Conservation (phyloP, 345 rosid genomes). For the Arabidopsis arenosa region DNA sequence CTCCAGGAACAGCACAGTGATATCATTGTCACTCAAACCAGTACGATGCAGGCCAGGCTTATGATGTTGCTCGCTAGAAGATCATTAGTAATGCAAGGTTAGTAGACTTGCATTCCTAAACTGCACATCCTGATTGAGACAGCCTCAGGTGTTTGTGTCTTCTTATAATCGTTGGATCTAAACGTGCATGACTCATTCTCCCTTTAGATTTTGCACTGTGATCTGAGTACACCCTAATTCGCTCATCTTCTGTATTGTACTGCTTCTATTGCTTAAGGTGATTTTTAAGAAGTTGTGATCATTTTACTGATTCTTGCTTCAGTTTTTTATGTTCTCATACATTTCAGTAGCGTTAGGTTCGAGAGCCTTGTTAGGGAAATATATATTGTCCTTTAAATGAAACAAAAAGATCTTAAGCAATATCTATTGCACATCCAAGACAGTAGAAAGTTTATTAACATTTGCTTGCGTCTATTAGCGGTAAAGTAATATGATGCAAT, state of each 20-base stretch:
- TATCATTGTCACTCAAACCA: constrained; percentile 57
- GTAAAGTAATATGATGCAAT: neutral
- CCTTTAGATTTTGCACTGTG: neutral
- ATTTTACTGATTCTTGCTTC: neutral
- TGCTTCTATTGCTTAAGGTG: constrained; percentile 11
- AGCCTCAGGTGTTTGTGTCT: constrained; percentile 17
- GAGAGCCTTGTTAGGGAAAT: neutral
- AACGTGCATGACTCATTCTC: neutral
- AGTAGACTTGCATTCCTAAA: constrained; percentile 33
- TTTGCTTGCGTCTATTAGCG: neutral
- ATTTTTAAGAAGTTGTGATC: neutral
- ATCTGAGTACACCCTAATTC: constrained; percentile 15
- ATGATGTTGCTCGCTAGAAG: constrained; percentile 50
- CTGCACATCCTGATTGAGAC: constrained; percentile 21
- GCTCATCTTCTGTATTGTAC: constrained; percentile 8
- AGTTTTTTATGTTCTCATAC: too few species aligned
- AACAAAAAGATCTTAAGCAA: neutral
- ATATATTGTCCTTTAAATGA: neutral
- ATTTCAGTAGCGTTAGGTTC: too few species aligned
- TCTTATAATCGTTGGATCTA: constrained; percentile 20
- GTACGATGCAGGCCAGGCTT: constrained; percentile 62
- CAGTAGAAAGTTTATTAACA: constrained; percentile 17
- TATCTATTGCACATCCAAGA: constrained; percentile 2
- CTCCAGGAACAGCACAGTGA: constrained; percentile 64
- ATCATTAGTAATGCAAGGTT: constrained; percentile 12